A percentile compares a stretch with the other conserved stretches of the same genome.
Evolutionary conservation across 441 rosid species (phyloP).

Genomic region (Aleurites moluccanus): DNA sequence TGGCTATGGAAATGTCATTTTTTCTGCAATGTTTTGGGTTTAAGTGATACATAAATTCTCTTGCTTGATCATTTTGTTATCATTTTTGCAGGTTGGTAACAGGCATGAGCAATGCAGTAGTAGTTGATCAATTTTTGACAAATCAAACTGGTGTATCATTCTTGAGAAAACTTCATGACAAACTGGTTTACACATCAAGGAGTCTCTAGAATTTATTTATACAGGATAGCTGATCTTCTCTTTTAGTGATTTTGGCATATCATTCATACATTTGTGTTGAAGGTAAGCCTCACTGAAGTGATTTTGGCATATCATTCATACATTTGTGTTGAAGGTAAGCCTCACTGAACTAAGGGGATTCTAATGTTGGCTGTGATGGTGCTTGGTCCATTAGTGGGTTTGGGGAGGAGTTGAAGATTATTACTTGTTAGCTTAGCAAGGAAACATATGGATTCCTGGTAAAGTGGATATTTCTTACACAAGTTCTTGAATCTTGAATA

Average conservation of each 20-base stretch:
- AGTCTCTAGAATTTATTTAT: not conserved
- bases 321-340: no score
- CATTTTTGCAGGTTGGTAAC: slow-evolving; percentile 60
- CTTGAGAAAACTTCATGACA: slow-evolving; percentile 60
- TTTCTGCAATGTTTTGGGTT: not conserved
- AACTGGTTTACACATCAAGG: slow-evolving; percentile 7
- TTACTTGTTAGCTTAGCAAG: not conserved
- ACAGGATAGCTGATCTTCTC: not conserved
- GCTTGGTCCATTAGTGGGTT: not conserved
- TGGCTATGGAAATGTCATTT: not conserved
- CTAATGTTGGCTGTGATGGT: not conserved
- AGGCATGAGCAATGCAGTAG: slow-evolving; percentile 57
- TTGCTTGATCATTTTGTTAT: slow-evolving; percentile 14
- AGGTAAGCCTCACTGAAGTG: no score
- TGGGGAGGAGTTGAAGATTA: not conserved
- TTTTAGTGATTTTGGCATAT: not conserved
- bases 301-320: not conserved
- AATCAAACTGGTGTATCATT: slow-evolving; percentile 91
- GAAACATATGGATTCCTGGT: not conserved
- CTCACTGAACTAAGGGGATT: no score
- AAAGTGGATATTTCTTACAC: slow-evolving; percentile 20
- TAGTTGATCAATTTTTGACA: slow-evolving; percentile 81
- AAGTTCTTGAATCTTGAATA: not conserved
- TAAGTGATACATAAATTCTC: not conserved
- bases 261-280: not conserved